Conservation (phyloP, 129 eudicot genomes). For the Arctium lappa region DNA sequence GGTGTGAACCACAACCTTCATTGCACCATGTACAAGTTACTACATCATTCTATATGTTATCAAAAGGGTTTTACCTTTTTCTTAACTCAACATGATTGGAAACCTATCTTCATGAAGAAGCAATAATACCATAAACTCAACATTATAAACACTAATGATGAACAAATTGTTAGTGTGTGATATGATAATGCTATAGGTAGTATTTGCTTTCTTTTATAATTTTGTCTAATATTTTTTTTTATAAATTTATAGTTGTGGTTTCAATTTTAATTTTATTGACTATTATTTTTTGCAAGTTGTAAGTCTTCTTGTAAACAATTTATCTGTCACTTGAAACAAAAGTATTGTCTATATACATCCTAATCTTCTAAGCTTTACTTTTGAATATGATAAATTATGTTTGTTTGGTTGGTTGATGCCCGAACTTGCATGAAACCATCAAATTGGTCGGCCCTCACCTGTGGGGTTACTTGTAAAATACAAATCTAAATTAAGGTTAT, state of each 20-base stretch:
- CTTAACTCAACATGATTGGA: constrained; percentile 13
- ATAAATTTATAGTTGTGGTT: neutral
- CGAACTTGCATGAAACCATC: neutral
- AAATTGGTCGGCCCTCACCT: neutral
- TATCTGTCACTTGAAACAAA: too few species aligned
- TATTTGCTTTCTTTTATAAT: neutral
- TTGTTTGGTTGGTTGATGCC: neutral
- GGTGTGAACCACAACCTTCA: constrained; percentile 3
- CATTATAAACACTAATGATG: constrained; percentile 25
- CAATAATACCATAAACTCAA: constrained; percentile 19
- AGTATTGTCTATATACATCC: neutral
- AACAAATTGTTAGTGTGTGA: neutral
- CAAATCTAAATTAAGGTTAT: neutral
- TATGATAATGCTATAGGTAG: neutral
- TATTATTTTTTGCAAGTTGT: too few species aligned
- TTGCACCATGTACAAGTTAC: neutral
- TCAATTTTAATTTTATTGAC: neutral
- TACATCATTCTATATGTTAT: neutral
- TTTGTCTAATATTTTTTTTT: too few species aligned
- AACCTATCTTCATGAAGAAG: constrained; percentile 21
- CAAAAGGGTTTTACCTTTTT: neutral
- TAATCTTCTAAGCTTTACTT: neutral
- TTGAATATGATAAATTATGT: neutral
- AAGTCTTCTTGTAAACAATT: neutral
- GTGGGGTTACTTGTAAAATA: constrained; percentile 5